Evolutionary conservation across 2,329 filamentous ascomycete species (phyloP), one percentile per base, ranked within the genome.

Genomic region (Hirsutella thompsonii): DNA sequence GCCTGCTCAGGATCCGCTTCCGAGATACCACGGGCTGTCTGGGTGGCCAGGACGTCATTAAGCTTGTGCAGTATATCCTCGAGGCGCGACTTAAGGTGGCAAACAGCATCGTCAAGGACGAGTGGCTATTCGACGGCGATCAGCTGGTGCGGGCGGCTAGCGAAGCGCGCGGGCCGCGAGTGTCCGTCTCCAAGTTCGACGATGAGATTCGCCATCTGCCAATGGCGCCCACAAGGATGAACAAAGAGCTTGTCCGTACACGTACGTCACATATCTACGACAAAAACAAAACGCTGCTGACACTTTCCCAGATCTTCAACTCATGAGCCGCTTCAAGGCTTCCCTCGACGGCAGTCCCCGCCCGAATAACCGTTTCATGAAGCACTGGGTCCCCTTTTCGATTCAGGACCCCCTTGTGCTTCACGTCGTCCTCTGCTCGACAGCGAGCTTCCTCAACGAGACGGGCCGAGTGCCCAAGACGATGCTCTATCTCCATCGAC

Each of bases 391-490:
- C 6, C 67, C 69, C 1, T 65, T 60, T 46, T 68, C 61, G 36
- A 55, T 72, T 10, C 65, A 72, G 41, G 67, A 69, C n/a, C 67
- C 66, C 4, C 56, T 74, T 3, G 57, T 73, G 9, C 54, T 65
- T 0, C 66, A 70, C 37, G 64, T 70, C 8, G 61, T 69, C 29
- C 60, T 72, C 4, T 72, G 69, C 48, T 68, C 68, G 6, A 64
- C 70, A 0, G 63, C 69, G 1, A 71, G 68, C 48, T 72, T 72
- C 48, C 57, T 73, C 23, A 60, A 64, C 30, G 70, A 74, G 47
- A 67, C 65, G 1, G 63, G 67, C 3, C 64, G 67, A 30, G 52
- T 72, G 2, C 62, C 67, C 34, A 64, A 64, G 45, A 56, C 57
- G 8, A 57, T 64, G 4, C 58, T 66, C 10, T 60, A 65, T 47